A percentile compares a stretch with the other conserved stretches of the same genome.
Evolutionary conservation across 306 rosid species (phyloP).

Genomic region (Inga oerstediana): DNA sequence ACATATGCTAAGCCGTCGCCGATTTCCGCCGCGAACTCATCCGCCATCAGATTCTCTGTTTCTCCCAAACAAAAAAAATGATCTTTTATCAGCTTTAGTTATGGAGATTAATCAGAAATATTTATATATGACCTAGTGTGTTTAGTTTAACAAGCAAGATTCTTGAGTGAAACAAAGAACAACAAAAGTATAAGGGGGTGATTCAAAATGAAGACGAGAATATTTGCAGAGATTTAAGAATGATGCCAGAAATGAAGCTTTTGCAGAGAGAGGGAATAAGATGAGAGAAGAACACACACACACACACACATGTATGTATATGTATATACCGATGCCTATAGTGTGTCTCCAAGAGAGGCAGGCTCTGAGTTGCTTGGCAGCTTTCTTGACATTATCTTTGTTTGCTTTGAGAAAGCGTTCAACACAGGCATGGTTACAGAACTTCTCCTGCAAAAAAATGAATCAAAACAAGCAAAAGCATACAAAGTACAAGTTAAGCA

Average conservation of each 20-base stretch:
- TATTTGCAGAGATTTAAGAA: conserved; percentile 9
- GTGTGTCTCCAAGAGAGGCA: conserved; percentile 95
- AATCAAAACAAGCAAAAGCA: neutral
- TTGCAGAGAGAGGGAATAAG: neutral
- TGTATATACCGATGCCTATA: conserved; percentile 64
- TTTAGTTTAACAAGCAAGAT: conserved; percentile 70
- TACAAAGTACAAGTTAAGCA: neutral
- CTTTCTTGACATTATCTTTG: conserved; percentile 85
- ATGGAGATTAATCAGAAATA: neutral
- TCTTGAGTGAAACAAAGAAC: conserved; percentile 41
- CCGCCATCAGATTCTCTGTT: conserved; percentile 73
- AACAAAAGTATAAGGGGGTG: neutral
- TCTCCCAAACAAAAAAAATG: neutral
- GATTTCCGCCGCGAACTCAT: conserved; percentile 78
- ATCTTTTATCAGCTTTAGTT: neutral
- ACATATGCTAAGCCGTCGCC: conserved; percentile 82
- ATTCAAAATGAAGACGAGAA: too few species aligned
- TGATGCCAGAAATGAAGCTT: conserved; percentile 5
- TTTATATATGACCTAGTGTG: conserved; percentile 22
- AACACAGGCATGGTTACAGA: conserved; percentile 69
- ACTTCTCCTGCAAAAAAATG: conserved; percentile 60
- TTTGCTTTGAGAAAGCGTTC: conserved; percentile 78
- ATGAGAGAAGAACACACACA: neutral
- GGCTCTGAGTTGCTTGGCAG: conserved; percentile 82
- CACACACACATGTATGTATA: too few species aligned